Evolutionary conservation across 345 rosid genomes (phyloP), one percentile per base, ranked within the genome.

Genomic region (Psidium guajava): DNA sequence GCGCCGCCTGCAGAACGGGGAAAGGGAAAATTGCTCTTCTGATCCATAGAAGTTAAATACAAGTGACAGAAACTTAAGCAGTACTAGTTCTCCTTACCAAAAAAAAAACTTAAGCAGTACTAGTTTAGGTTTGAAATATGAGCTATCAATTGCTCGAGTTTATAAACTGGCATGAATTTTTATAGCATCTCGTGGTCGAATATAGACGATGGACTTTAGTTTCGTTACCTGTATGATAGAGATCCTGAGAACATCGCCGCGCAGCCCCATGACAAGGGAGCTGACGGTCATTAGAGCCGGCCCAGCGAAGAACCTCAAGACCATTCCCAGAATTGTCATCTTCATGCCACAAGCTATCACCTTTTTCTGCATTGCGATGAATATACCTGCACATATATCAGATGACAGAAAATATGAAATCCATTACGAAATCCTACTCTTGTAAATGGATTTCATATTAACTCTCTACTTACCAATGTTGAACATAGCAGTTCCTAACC

Each of bases 401-500:
- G 24, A 16, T 4, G 25, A 42, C 5, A 55, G 28, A 47, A 85
- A 28, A 15, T 6, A 32, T 18, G n/a, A n/a, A n/a, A n/a, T n/a
- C n/a, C n/a, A n/a, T n/a, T n/a, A n/a, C n/a, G 55, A 20, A 36
- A 24, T 13, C 57, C 32, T n/a, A 47, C 36, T 32, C 44, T 69
- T 32, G 77, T 21, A 16, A 18, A 6, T 36, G 47, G 20, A 69
- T 9, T 11, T 69, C 56, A 32, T 42, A 3, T 10, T 47, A 32
- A 51, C 14, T 11, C 6, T 20, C 25, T 47, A 22, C 91, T 89
- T 85, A 97, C 99, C 99, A 92, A 97, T 92, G 88, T 90, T 95
- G 88, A 97, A 97, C 98, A 97, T 96, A 87, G 98, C 97, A 86
- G 99, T 95, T 87, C 99, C 98, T 24, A 94, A 93, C 54, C 98